Base-by-base conservation (phyloP, 306 rosid genomes). In the Lagenaria siceraria region DNA sequence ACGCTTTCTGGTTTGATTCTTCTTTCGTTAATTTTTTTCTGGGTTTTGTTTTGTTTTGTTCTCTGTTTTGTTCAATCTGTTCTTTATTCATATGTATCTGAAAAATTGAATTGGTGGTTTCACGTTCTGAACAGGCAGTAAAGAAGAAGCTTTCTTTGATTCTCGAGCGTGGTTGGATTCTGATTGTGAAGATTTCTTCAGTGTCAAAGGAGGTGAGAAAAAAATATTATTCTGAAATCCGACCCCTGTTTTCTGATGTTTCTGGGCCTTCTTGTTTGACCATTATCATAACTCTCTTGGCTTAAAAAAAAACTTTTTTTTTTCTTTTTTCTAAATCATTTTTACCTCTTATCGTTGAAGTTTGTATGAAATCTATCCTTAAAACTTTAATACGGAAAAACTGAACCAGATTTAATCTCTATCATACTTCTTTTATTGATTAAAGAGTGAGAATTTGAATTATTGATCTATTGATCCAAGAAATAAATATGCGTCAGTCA, bases 161-260 rank as follows among this genome's bases (percentile, higher is more conserved):
- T 70, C 76, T 46, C 76, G 58, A 24, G 56, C 22, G 33, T 70
- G 76, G 58, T 46, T 70, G 58, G 76, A 70, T 27, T 70, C 76
- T 8, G 76, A 70, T 46, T 70, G 58, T 46, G 76, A 70, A 46
- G 76, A 70, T 24, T 70, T 70, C 58, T 24, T 70, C 76, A 70
- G 76, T 70, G 76, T 46, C 76, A 70, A 24, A 46, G 76, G 76
- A 70, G 76, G 76, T 70, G 4, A 38, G 31, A 17, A 19, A 12
- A 69, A 42, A 19, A 29, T 29, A 18, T 19, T 68, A 21, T 33
- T 63, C 70, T n/a, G 2, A 33, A 21, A 15, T 63, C 70, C n/a
- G 2, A 33, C 48, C 10, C 10, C 46, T 33, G 46, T 27, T 61
- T 29, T 58, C 2, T 22, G 6, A 22, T 3, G n/a, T 29, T 15